Evolutionary conservation across 2,329 filamentous ascomycete genomes (phyloP).

Genomic region (Grosmannia serpens): DNA sequence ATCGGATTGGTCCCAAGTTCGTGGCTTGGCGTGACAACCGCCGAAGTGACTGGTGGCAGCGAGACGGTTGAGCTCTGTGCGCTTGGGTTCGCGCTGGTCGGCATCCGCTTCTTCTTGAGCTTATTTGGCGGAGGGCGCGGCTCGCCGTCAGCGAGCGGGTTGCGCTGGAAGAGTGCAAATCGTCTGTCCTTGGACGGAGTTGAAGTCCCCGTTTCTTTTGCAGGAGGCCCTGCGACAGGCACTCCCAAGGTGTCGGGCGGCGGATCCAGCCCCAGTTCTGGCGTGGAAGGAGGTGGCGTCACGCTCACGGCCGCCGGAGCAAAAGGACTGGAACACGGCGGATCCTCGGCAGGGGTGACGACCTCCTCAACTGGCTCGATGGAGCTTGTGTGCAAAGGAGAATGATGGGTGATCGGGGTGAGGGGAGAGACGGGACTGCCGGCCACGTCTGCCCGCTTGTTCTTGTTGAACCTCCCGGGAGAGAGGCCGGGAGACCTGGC

Average conservation of each 20-base stretch:
- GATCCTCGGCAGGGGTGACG: constrained; percentile 20
- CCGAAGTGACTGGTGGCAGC: constrained; percentile 35
- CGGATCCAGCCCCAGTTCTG: not conserved
- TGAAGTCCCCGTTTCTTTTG: constrained; percentile 11
- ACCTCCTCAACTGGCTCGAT: constrained; percentile 28
- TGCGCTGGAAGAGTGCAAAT: constrained; percentile 60
- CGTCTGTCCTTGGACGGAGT: constrained; percentile 56
- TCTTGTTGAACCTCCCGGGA: constrained; percentile 51
- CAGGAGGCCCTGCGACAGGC: not conserved
- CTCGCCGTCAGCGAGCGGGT: constrained; percentile 49
- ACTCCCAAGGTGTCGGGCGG: constrained; percentile 3
- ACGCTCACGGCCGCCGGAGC: not conserved
- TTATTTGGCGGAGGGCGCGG: constrained; percentile 70
- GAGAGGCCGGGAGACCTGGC: constrained; percentile 69
- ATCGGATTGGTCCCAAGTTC: constrained; percentile 21
- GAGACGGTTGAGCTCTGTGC: constrained; percentile 85
- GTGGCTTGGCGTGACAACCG: constrained; percentile 31
- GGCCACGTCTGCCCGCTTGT: constrained; percentile 22
- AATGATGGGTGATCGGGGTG: constrained; percentile 25
- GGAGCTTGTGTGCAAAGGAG: constrained; percentile 35
- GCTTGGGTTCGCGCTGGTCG: constrained; percentile 68
- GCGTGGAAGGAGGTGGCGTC: not conserved
- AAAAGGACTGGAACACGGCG: not conserved
- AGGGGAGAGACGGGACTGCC: constrained; percentile 20
- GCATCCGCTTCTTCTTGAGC: constrained; percentile 73